Evolutionary conservation across 805 yeast species (phyloP), one percentile per base, ranked within the genome.

Genomic region (Candida silvicultrix): DNA sequence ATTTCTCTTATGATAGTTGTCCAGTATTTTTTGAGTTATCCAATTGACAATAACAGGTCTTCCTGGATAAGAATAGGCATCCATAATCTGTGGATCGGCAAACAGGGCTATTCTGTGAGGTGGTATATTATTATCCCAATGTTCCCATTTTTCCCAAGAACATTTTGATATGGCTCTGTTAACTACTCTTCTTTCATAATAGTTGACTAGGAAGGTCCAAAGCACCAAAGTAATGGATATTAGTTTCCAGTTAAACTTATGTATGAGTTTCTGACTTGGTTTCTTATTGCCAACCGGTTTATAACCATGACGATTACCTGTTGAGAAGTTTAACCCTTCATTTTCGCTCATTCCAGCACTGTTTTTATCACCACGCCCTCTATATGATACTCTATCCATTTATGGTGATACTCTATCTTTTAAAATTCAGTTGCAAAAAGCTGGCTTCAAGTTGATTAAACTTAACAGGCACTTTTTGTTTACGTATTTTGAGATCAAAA

Each of bases 81-180:
- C 99, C 57, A 94, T 84, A 38, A 94, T 73, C 63, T 94, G 99
- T 0, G 99, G 99, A 60, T 94, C 99, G 0, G 97, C 98, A 32
- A 88, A 72, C 12, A 94, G 51, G 1, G 77, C 77, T 25, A 85
- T 70, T 46, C 78, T 63, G 56, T 78, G 79, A 2, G 78, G 38
- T 19, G 22, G 74, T 1, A 49, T 49, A 2, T 59, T 57, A 3
- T 52, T 56, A 22, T 57, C 48, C 87, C 88, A 81, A 5, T 63
- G 40, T 52, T 83, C 89, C 90, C 92, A 85, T 0, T 60, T 61
- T 2, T 64, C 56, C 96, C 96, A 89, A 5, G 64, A 53, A 57
- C 89, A 84, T 25, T 59, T 48, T 8, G 59, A 52, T 16, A 83
- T 63, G 0, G 77, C 71, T 18, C 63, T 53, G 43, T 62, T 65